Conservation (phyloP, 192 early-diverging fungal species). For the Phycomyces blakesleeanus region DNA sequence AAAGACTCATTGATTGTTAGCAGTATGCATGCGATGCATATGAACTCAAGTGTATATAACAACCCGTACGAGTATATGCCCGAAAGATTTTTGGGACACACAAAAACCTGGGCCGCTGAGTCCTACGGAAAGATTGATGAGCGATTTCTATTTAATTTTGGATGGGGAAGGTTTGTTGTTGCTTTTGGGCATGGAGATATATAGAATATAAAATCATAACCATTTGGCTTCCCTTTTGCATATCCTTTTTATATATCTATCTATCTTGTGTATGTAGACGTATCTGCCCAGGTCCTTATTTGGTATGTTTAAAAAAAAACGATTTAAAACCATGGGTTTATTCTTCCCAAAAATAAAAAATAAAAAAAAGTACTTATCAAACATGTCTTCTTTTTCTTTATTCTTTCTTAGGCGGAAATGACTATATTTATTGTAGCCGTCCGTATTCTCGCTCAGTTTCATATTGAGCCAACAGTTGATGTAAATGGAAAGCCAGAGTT, state of each 20-base stretch:
- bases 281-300: slow-evolving; percentile 9
- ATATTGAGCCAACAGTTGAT: not conserved
- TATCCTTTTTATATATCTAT: not conserved
- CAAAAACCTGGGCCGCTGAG: not conserved
- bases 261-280: slow-evolving; percentile 22
- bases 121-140: slow-evolving; percentile 14
- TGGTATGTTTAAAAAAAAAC: not conserved
- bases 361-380: too few species aligned
- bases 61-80: slow-evolving; percentile 47
- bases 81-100: slow-evolving; percentile 25
- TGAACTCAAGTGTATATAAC: slow-evolving; percentile 24
- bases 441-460: not conserved
- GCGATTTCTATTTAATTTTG: slow-evolving; percentile 19
- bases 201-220: not conserved
- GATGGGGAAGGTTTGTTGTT: slow-evolving; percentile 10
- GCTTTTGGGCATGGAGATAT: not conserved
- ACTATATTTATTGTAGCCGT: slow-evolving; percentile 2
- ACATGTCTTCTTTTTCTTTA: too few species aligned
- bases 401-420: slow-evolving; percentile 5
- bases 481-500: slow-evolving; percentile 6
- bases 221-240: too few species aligned
- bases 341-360: too few species aligned
- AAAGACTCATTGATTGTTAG: slow-evolving; percentile 41
- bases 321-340: too few species aligned
- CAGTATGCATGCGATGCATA: slow-evolving; percentile 48